Percentiles rank a stretch among this genome's conserved stretches.
These are phyloP conservation scores for Saccharomycopsis babjevae DNA, from an alignment of 805 yeast species.

Conservation along the genomic window DNA sequence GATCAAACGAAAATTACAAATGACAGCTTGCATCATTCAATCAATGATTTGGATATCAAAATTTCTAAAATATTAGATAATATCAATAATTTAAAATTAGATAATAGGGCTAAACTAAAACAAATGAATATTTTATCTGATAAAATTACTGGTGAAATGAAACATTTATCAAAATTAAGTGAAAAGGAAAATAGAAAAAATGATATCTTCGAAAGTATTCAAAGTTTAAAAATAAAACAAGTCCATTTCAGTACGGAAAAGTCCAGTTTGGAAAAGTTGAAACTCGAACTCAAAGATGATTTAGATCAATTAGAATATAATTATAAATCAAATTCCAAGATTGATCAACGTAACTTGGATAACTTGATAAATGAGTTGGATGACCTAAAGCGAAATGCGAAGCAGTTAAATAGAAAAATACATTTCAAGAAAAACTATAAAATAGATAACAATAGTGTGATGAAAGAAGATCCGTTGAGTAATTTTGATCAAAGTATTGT, in stretches of 20 bases:
- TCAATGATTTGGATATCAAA: constrained; percentile 21
- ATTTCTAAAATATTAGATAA: constrained; percentile 20
- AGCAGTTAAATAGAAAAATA: not conserved
- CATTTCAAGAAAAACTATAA: not conserved
- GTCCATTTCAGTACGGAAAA: not conserved
- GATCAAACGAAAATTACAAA: not conserved
- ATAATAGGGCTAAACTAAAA: constrained; percentile 16
- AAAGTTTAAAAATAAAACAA: not conserved
- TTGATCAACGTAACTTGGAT: not conserved
- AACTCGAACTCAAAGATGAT: constrained; percentile 12
- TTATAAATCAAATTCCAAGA: not conserved
- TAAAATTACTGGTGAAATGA: constrained; percentile 28
- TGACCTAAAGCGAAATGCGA: not conserved
- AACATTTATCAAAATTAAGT: constrained; percentile 30
- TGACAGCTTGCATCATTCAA: constrained; percentile 20
- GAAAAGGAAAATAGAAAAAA: constrained; percentile 25
- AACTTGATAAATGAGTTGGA: not conserved
- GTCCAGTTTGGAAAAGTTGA: constrained; percentile 21
- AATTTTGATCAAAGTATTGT: not conserved
- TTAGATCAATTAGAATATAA: not conserved
- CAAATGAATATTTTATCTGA: constrained; percentile 21
- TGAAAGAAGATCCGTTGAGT: not conserved
- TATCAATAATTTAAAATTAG: constrained; percentile 11
- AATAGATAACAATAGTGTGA: not conserved
- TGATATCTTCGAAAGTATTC: constrained; percentile 16